These are phyloP conservation scores for Barnettozyma sp. DNA, from an alignment of 805 yeast species.

Conservation along the genomic window DNA sequence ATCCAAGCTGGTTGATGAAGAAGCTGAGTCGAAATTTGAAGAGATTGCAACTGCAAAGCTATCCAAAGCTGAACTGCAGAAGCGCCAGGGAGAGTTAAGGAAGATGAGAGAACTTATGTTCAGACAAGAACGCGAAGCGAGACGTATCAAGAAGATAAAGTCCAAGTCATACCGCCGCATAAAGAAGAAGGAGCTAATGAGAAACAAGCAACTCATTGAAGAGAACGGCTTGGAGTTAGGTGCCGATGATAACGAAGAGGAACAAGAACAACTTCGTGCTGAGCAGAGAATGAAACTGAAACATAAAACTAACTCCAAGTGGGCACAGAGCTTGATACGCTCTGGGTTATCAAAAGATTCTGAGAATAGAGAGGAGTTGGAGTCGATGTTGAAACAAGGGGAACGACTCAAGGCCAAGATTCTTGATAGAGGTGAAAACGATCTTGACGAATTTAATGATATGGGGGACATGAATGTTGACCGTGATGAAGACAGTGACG, in stretches of 20 bases:
- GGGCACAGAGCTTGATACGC: slow-evolving; percentile 88
- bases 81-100: slow-evolving; percentile 76
- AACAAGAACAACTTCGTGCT: slow-evolving; percentile 71
- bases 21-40: slow-evolving; percentile 78
- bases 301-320: slow-evolving; percentile 79
- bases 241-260: slow-evolving; percentile 48
- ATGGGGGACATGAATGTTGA: slow-evolving; percentile 43
- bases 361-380: slow-evolving; percentile 79
- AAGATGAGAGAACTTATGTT: slow-evolving; percentile 94
- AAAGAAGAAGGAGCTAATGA: slow-evolving; percentile 74
- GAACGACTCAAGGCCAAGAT: slow-evolving; percentile 70
- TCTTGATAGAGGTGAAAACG: slow-evolving; percentile 45
- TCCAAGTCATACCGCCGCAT: slow-evolving; percentile 84
- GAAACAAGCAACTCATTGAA: slow-evolving; percentile 54
- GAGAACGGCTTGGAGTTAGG: slow-evolving; percentile 45
- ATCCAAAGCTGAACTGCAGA: slow-evolving; percentile 69
- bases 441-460: slow-evolving; percentile 33
- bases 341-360: slow-evolving; percentile 88
- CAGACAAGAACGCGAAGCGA: slow-evolving; percentile 88
- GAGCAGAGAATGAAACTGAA: slow-evolving; percentile 87
- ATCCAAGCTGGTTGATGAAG: slow-evolving; percentile 65
- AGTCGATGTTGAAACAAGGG: slow-evolving; percentile 88
- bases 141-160: slow-evolving; percentile 88
- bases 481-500: no score
- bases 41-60: slow-evolving; percentile 77